Evolutionary conservation across 2,329 filamentous ascomycete genomes (phyloP).

Genomic region (Trichoderma asperellum): DNA sequence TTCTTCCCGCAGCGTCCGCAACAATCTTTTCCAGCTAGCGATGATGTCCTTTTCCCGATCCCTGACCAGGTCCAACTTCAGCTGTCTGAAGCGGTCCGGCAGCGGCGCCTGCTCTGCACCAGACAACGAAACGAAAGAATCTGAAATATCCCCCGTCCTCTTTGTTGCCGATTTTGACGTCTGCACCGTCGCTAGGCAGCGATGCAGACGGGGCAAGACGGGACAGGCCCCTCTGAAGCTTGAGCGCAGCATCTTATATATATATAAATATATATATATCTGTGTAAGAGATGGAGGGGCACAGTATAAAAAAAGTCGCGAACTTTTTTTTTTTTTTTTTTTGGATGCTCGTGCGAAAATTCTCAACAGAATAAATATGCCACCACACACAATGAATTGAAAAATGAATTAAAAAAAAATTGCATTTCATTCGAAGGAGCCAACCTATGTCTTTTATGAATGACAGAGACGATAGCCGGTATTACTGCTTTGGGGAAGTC

Average conservation of each 20-base stretch:
- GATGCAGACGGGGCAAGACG: slow-evolving; percentile 20
- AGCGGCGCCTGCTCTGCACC: slow-evolving; percentile 51
- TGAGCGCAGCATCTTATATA: slow-evolving; percentile 29
- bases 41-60: slow-evolving; percentile 54
- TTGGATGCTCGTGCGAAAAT: neutral
- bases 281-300: neutral
- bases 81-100: slow-evolving; percentile 58
- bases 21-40: slow-evolving; percentile 54
- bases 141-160: slow-evolving; percentile 65
- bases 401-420: neutral
- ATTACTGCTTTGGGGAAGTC: slow-evolving; percentile 29
- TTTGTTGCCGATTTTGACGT: slow-evolving; percentile 41
- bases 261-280: neutral
- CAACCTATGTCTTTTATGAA: slow-evolving; percentile 15
- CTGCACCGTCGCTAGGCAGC: slow-evolving; percentile 23
- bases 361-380: neutral
- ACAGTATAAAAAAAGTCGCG: neutral
- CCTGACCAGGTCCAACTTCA: slow-evolving; percentile 58
- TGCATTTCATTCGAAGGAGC: neutral
- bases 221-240: slow-evolving; percentile 24
- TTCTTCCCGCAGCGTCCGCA: slow-evolving; percentile 51
- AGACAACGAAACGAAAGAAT: slow-evolving; percentile 63
- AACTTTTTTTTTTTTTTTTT: too few species aligned
- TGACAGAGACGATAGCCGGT: slow-evolving; percentile 7
- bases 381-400: neutral